Conservation (phyloP, 1,139 yeast genomes). For the Pichia kudriavzevii region DNA sequence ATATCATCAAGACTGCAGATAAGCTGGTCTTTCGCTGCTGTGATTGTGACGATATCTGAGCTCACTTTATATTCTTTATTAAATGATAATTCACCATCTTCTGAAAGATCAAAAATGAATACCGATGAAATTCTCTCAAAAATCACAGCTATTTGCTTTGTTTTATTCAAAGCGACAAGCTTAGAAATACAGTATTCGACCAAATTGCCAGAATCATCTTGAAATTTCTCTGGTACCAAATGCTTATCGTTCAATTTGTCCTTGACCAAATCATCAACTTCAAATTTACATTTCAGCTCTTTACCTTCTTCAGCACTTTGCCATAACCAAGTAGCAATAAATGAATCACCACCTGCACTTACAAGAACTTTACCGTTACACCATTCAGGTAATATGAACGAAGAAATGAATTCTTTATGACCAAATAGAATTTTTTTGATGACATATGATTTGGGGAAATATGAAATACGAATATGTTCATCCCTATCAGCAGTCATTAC, state of each 20-base stretch:
- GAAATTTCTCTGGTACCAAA: slow-evolving; percentile 60
- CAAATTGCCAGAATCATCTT: slow-evolving; percentile 41
- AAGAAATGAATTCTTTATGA: slow-evolving; percentile 74
- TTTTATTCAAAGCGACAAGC: slow-evolving; percentile 31
- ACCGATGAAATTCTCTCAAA: slow-evolving; percentile 23
- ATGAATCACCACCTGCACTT: slow-evolving; percentile 89
- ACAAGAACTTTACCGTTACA: slow-evolving; percentile 40
- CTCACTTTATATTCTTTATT: slow-evolving; percentile 27
- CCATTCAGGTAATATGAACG: slow-evolving; percentile 47
- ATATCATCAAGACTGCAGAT: slow-evolving; percentile 28
- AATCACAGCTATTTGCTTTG: slow-evolving; percentile 23
- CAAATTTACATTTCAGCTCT: slow-evolving; percentile 40
- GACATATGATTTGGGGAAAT: slow-evolving; percentile 70
- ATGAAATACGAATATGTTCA: slow-evolving; percentile 87
- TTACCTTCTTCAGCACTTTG: slow-evolving; percentile 23
- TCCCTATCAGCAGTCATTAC: slow-evolving; percentile 87
- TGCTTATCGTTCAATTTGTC: slow-evolving; percentile 49
- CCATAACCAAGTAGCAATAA: slow-evolving; percentile 68
- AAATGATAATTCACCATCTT: slow-evolving; percentile 27
- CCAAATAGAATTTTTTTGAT: slow-evolving; percentile 84
- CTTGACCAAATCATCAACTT: slow-evolving; percentile 40
- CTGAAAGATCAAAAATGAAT: slow-evolving; percentile 20
- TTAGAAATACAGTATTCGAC: slow-evolving; percentile 50
- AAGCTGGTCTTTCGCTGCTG: slow-evolving; percentile 18
- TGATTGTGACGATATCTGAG: slow-evolving; percentile 19